Percentiles rank a stretch among this genome's conserved stretches.
Evolutionary conservation across 305 asterid genomes (phyloP).

Genomic region (Lippia alba): DNA sequence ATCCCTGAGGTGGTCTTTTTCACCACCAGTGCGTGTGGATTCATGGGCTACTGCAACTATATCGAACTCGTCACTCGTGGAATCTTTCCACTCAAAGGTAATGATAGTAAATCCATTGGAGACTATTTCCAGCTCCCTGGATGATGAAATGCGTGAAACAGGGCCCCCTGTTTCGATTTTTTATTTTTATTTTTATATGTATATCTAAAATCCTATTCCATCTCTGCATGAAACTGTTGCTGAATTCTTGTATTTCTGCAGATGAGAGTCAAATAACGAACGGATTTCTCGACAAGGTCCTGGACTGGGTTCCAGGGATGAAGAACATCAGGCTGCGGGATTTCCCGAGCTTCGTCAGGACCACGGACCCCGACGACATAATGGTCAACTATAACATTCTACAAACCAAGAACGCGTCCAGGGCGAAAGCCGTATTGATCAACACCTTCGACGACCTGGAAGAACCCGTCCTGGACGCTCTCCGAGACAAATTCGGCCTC

Average conservation of each 20-base stretch:
- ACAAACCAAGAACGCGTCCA: slow-evolving; percentile 43
- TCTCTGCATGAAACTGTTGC: not conserved
- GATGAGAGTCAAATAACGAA: slow-evolving; percentile 48
- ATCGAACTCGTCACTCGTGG: slow-evolving; percentile 48
- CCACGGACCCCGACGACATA: slow-evolving; percentile 58
- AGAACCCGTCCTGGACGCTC: slow-evolving; percentile 43
- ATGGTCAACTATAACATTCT: slow-evolving; percentile 53
- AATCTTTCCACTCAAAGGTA: slow-evolving; percentile 54
- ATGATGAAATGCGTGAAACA: no score
- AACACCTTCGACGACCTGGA: slow-evolving; percentile 68
- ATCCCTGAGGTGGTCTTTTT: slow-evolving; percentile 59
- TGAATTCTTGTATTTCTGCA: slow-evolving; percentile 13
- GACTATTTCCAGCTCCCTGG: no score
- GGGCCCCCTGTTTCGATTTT: no score
- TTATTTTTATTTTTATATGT: no score
- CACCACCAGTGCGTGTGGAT: slow-evolving; percentile 62
- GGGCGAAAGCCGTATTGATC: slow-evolving; percentile 53
- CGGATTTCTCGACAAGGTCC: slow-evolving; percentile 47
- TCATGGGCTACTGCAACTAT: slow-evolving; percentile 54
- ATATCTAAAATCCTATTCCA: no score
- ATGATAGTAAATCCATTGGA: not conserved
- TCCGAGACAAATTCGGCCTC: slow-evolving; percentile 42
- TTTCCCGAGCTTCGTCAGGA: slow-evolving; percentile 68
- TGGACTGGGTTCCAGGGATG: slow-evolving; percentile 72
- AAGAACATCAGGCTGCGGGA: slow-evolving; percentile 57